Base-by-base conservation (phyloP, 441 rosid genomes). In the Jatropha podagrica region DNA sequence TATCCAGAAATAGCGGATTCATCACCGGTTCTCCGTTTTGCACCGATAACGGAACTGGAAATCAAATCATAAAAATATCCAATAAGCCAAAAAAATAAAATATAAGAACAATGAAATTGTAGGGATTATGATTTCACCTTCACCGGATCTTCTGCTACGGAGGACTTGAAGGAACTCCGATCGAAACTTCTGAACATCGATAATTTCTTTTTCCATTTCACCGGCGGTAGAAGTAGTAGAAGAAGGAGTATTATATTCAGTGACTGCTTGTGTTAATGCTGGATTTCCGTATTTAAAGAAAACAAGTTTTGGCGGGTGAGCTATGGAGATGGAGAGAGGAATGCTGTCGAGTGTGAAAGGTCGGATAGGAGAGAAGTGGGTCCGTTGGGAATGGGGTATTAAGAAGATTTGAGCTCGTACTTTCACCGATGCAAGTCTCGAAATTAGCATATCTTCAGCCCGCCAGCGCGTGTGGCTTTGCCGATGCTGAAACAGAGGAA, bases 1-100 rank as follows among this genome's bases (percentile, higher is more conserved):
- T 80, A 62, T 83, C 86, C 81, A 88, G 97, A 78, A 42, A 93
- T n/a, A 92, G 40, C 51, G 98, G 97, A 74, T 76, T 73, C 69
- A 70, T 59, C 74, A 91, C 96, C 0, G 90, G 91, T 68, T 85
- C 83, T 26, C 90, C 88, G 56, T 75, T 71, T 32, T 88, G 88
- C 55, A 86, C 90, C 0, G 86, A 68, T 40, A 89, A 80, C 14
- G 86, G 84, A 82, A 87, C 98, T 95, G 83, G 17, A 80, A 77
- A 72, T 62, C 46, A 68, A 69, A 71, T 54, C 52, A 9, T 18
- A 71, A 54, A 13, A 42, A 60, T 20, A 3, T 54, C 51, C 51
- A 52, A 64, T 5, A 4, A 32, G 13, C 14, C 7, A 40, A 38
- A 15, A 2, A 42, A 54, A 46, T 37, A 11, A 13, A 8, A 10